Conservation (phyloP, 2,329 filamentous ascomycete genomes). For the Colletotrichum sp. region DNA sequence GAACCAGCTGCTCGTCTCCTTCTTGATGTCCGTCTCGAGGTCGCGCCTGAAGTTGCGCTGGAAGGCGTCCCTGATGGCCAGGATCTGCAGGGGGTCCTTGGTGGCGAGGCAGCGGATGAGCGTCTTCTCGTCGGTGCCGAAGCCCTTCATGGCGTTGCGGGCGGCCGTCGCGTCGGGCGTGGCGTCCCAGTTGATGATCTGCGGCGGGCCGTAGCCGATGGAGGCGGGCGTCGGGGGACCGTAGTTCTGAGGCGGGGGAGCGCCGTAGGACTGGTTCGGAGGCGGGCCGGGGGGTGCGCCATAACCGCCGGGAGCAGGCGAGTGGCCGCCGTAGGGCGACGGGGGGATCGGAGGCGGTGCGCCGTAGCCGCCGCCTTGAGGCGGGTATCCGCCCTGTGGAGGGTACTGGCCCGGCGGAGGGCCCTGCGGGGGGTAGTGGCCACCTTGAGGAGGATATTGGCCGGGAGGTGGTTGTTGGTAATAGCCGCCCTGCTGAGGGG, state of each 20-base stretch:
- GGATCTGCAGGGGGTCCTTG: slow-evolving; percentile 80
- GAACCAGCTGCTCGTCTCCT: slow-evolving; percentile 78
- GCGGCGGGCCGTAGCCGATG: slow-evolving; percentile 75
- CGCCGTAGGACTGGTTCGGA: slow-evolving; percentile 35
- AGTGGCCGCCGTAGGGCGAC: slow-evolving; percentile 30
- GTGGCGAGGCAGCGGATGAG: slow-evolving; percentile 73
- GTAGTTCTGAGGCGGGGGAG: slow-evolving; percentile 40
- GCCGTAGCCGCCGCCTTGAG: slow-evolving; percentile 40
- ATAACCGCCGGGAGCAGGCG: slow-evolving; percentile 28
- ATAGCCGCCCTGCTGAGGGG: slow-evolving; percentile 38
- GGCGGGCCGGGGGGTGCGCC: slow-evolving; percentile 25
- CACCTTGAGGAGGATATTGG: slow-evolving; percentile 37
- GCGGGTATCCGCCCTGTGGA: slow-evolving; percentile 39
- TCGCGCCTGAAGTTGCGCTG: slow-evolving; percentile 67
- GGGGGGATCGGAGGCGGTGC: slow-evolving; percentile 35
- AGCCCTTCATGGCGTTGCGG: slow-evolving; percentile 88
- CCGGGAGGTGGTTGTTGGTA: slow-evolving; percentile 39
- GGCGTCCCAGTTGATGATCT: slow-evolving; percentile 73
- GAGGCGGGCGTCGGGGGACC: slow-evolving; percentile 63
- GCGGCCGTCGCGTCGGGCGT: slow-evolving; percentile 72
- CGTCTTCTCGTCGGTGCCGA: slow-evolving; percentile 84
- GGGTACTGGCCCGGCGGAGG: slow-evolving; percentile 34
- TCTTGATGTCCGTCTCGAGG: slow-evolving; percentile 76
- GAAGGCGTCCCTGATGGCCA: slow-evolving; percentile 71
- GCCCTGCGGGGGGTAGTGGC: slow-evolving; percentile 36